These are phyloP conservation scores for Pichia rugopelliculosa DNA, from an alignment of 805 yeast species.

Conservation along the genomic window DNA sequence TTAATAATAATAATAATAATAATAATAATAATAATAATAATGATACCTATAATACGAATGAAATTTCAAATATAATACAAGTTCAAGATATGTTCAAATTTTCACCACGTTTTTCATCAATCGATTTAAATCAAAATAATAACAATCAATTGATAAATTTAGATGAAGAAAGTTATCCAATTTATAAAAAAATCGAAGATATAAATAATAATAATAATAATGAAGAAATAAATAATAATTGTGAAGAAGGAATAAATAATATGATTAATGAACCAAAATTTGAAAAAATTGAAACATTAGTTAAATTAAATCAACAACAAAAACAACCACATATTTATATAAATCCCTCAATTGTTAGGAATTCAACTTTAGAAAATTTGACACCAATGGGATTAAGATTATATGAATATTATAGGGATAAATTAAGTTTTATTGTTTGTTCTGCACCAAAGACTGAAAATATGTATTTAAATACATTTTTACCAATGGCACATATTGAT, in stretches of 20 bases:
- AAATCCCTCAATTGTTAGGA: constrained; percentile 25
- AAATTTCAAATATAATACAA: background rate
- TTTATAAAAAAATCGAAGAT: background rate
- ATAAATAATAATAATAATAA: background rate
- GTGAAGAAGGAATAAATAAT: background rate
- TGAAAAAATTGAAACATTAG: background rate
- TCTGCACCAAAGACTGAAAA: constrained; percentile 46
- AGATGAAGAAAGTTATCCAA: background rate
- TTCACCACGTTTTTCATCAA: constrained; percentile 7
- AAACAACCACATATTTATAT: constrained; percentile 16
- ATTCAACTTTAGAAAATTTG: constrained; percentile 24
- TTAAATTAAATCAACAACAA: background rate
- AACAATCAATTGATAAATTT: background rate
- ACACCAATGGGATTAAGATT: constrained; percentile 32
- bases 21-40: background rate
- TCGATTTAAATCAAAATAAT: background rate
- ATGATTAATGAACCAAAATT: background rate
- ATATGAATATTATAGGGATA: constrained; percentile 39
- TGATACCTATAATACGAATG: background rate
- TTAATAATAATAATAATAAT: background rate
- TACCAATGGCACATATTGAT: constrained; percentile 49
- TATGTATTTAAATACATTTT: constrained; percentile 42
- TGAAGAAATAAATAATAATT: background rate
- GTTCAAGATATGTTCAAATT: constrained; percentile 14
- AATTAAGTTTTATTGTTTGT: constrained; percentile 35